Evolutionary conservation across 140 eudicot species (phyloP), one percentile per base, ranked within the genome.

Genomic region (Bidens hawaiensis): DNA sequence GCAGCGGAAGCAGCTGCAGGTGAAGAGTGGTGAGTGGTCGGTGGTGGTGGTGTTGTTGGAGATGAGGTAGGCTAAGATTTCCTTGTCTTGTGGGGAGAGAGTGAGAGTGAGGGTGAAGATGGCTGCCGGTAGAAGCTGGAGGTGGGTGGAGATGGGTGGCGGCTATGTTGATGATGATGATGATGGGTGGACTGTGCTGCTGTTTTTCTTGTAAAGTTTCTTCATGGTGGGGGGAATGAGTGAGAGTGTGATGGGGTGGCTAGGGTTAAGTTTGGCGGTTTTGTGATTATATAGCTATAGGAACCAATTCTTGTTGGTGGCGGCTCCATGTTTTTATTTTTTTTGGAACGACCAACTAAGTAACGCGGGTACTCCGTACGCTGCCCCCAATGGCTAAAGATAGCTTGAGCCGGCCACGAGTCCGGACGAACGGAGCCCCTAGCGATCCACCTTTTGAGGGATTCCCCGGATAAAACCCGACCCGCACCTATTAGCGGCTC

Each of bases 1-100:
- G 33, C 94, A 85, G 7, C 73, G 49, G 65, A 85, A 85, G 18
- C 94, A 85, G 78, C 60, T 69, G 72, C 88, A 85, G 79, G 14
- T 58, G 71, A 81, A 85, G 43, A 60, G 69, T 17, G 83, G 72
- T 14, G 82, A 49, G 70, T 80, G 86, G 77, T 83, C 67, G 48
- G 46, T 18, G 46, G 60, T 30, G 46, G 60, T 30, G 63, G 66
- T 60, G 42, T 33, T 56, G 21, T 49, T 47, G 64, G 88, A 78
- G 21, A 81, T 52, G 68, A 85, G 83, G 61, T 83, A 83, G 21
- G 91, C 81, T 13, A 83, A 30, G 62, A 83, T 81, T 50, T 83
- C 75, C 58, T 51, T 74, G 71, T 83, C 86, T 33, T 67, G 50
- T n/a, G 60, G 45, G 10, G 91, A 76, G 23, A 83, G 84, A 6